phyloP scores from a whole-genome alignment of 2,329 filamentous ascomycete species.

The Fusarium lyarnte region DNA sequence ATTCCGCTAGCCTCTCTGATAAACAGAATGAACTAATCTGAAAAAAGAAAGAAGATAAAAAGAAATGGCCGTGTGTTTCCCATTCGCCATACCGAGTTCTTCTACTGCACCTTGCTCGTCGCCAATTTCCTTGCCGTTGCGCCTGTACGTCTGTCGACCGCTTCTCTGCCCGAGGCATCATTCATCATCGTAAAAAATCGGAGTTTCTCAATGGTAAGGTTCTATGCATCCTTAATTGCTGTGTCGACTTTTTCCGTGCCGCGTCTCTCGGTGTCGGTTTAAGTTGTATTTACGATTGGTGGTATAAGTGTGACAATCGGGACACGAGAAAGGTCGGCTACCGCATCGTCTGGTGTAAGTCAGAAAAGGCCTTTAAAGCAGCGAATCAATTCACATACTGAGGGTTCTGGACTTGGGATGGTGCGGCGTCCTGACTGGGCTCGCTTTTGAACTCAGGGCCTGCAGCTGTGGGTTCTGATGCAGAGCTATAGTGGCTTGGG shows the following conservation, averaged over 20 bases:
- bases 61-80: neutral
- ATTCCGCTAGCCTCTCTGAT: neutral
- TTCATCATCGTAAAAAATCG: fast-evolving
- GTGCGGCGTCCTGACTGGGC: fast-evolving
- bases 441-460: fast-evolving
- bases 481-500: fast-evolving
- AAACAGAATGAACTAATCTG: neutral
- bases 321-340: fast-evolving
- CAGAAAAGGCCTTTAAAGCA: neutral
- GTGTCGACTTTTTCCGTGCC: no score
- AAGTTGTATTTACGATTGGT: no score
- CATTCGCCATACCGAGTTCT: neutral
- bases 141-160: neutral
- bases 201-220: neutral
- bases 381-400: neutral
- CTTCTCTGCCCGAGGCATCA: fast-evolving
- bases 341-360: fast-evolving
- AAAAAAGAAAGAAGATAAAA: neutral
- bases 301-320: neutral
- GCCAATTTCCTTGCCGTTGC: neutral
- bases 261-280: no score
- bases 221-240: neutral
- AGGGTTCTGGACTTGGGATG: neutral
- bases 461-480: neutral
- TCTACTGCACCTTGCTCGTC: neutral